Evolutionary conservation across 139 green algal genomes (phyloP).

Genomic region (Coelastrella sp.): DNA sequence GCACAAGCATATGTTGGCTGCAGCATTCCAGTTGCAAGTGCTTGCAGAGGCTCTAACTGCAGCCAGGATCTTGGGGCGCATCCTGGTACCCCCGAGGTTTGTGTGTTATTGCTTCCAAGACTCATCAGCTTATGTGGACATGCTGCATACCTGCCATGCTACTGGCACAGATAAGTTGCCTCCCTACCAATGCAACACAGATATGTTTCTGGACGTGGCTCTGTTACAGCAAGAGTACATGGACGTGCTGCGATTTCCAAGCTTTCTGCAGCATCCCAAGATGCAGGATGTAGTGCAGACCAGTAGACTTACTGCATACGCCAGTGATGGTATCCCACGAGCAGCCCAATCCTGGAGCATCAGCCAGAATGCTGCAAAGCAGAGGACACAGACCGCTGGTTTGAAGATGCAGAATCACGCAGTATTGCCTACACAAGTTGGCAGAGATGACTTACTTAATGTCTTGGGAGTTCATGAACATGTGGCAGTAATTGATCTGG

Average conservation of each 20-base stretch:
- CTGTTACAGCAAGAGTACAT: not conserved
- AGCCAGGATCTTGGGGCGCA: not conserved
- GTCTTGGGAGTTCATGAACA: not conserved
- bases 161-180: not conserved
- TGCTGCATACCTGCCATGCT: not conserved
- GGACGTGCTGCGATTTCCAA: not conserved
- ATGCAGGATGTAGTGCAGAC: not conserved
- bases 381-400: no score
- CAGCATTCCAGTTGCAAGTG: slow-evolving; percentile 16
- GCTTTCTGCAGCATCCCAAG: not conserved
- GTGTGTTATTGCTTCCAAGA: slow-evolving; percentile 25
- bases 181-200: not conserved
- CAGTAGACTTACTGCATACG: not conserved
- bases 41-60: slow-evolving; percentile 4
- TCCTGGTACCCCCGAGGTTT: slow-evolving; percentile 16
- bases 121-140: not conserved
- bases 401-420: no score
- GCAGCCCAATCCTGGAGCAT: not conserved
- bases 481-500: not conserved
- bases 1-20: slow-evolving; percentile 15
- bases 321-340: not conserved
- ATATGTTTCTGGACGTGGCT: not conserved
- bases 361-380: no score
- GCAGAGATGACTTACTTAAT: not conserved
- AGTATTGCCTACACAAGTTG: no score